Percentiles rank a stretch among this genome's conserved stretches.
phyloP scores from a whole-genome alignment of 2,329 filamentous ascomycete genomes.

The Beauveria asiatica region DNA sequence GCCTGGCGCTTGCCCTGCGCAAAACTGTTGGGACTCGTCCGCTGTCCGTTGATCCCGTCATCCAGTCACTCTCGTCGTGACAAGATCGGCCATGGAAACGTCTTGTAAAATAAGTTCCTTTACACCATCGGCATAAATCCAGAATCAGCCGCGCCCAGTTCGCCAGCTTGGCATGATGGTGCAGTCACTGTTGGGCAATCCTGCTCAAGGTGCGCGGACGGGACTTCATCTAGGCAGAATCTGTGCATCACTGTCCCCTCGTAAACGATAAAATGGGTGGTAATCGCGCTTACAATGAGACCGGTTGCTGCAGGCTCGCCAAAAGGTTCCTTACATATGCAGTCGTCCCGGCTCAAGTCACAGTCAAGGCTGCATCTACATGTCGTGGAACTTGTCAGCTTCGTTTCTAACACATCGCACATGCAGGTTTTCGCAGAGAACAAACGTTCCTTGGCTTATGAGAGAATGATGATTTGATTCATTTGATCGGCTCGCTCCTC shows the following conservation, averaged over 20 bases:
- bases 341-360: neutral
- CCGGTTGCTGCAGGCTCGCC: neutral
- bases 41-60: no score
- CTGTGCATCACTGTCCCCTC: neutral
- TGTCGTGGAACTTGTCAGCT: neutral
- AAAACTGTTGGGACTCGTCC: no score
- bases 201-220: no score
- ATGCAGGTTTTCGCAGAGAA: neutral
- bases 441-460: neutral
- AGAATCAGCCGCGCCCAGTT: no score
- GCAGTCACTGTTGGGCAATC: no score
- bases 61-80: no score
- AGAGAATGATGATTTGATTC: neutral
- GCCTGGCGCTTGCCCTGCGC: no score
- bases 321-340: neutral
- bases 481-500: neutral
- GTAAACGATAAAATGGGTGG: neutral
- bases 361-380: neutral
- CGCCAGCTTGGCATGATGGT: no score
- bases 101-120: no score
- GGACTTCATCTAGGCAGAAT: neutral
- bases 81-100: no score
- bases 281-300: neutral
- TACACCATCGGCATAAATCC: no score
- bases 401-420: neutral